Conservation (phyloP, 2,329 filamentous ascomycete species). For the Cercospora brassicicola region DNA sequence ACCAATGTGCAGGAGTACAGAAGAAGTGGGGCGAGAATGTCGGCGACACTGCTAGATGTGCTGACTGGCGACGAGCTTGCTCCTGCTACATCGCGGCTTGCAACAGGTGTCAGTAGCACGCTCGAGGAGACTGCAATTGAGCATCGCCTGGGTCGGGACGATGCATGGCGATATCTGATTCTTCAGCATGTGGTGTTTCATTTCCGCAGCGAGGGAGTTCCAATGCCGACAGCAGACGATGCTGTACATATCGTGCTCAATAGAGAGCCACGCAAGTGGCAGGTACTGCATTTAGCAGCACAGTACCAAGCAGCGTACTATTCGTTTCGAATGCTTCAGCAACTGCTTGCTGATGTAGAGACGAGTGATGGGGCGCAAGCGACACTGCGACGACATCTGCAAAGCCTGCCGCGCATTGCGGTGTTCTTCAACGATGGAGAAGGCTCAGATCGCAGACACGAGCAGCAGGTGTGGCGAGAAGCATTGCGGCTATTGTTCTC, state of each 20-base stretch:
- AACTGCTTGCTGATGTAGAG: constrained; percentile 35
- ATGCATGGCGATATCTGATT: constrained; percentile 28
- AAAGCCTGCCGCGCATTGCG: constrained; percentile 26
- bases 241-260: constrained; percentile 32
- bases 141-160: neutral
- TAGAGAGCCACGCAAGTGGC: constrained; percentile 41
- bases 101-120: neutral
- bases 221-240: constrained; percentile 27
- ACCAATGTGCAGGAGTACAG: constrained; percentile 41
- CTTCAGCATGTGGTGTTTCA: constrained; percentile 25
- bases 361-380: constrained; percentile 49
- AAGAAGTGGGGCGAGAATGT: constrained; percentile 39
- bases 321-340: constrained; percentile 45
- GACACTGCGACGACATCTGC: constrained; percentile 13
- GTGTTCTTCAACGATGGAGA: constrained; percentile 21
- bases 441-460: constrained; percentile 2
- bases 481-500: constrained; percentile 6
- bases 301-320: constrained; percentile 47
- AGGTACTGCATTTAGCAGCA: constrained; percentile 43
- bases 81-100: neutral
- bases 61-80: neutral
- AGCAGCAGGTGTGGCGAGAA: constrained; percentile 21
- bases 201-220: constrained; percentile 14
- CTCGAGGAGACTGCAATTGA: constrained; percentile 10
- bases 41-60: constrained; percentile 20